Base-by-base conservation (phyloP, 768 basidiomycete species). In the Serendipita sp. region DNA sequence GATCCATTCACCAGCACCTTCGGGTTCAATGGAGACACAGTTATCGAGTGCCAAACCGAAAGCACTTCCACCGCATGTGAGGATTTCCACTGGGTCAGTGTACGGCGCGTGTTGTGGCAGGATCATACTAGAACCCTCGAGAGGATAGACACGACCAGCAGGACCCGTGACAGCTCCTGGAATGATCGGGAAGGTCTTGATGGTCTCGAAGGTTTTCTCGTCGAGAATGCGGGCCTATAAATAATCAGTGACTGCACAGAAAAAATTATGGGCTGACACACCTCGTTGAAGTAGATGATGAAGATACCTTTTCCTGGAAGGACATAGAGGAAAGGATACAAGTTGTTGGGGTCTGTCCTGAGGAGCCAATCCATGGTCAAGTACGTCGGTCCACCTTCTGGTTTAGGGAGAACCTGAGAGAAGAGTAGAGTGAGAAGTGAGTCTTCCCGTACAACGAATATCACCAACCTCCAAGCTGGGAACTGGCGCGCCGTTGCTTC, bases 241-340 rank as follows among this genome's bases (percentile, higher is more conserved):
- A 41, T 41, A 2, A 24, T 24, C 24, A 24, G 24, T 24, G 24
- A 24, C 24, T 24, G 24, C 24, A 24, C 24, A 24, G 24, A 41
- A 41, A 5, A 41, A 41, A 41, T 13, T 13, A 41, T 41, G 38
- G 7, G 38, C 13, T 13, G 38, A 41, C 38, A 13, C 13, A 41
- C 38, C 72, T 90, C 86, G 67, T 91, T 90, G 75, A 83, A 89
- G 70, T 90, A 89, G 0, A 88, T 85, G 45, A 86, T 78, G 71
- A 90, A 89, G 69, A 91, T 74, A 38, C 79, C 78, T 1, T 81
- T 81, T 51, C 83, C 84, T 0, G 89, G 88, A 15, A 91, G 78
- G 4, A 89, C 78, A 64, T 85, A 72, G 38, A 90, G 74, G 77
- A 87, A 90, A 0, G 89, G 88, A 69, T 91, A 91, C 58, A 91